A percentile compares a stretch with the other conserved stretches of the same genome.
Evolutionary conservation across 441 rosid species (phyloP).

Genomic region (Populus trichocarpa): DNA sequence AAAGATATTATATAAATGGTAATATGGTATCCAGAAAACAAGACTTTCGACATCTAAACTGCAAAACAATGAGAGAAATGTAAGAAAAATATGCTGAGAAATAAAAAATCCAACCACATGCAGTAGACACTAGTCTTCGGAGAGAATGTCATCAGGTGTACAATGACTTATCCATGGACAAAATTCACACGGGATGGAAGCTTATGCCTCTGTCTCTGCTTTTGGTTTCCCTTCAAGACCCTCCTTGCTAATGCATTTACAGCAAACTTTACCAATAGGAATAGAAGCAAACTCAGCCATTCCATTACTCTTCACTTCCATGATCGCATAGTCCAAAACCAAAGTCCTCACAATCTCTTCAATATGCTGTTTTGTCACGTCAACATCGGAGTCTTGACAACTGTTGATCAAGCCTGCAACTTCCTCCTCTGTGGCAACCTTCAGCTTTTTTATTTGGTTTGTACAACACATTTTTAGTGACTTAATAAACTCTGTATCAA

Average conservation of each 20-base stretch:
- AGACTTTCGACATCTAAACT: background rate
- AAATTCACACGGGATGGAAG: slow-evolving; percentile 73
- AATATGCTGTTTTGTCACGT: slow-evolving; percentile 34
- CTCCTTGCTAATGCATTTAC: slow-evolving; percentile 29
- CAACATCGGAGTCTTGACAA: slow-evolving; percentile 22
- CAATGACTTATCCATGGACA: slow-evolving; percentile 61
- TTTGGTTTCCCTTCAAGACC: slow-evolving; percentile 23
- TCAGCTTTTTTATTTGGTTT: slow-evolving; percentile 25
- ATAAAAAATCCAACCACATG: slow-evolving; percentile 66
- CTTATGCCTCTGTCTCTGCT: slow-evolving; percentile 37
- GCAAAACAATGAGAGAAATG: background rate
- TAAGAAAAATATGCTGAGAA: background rate
- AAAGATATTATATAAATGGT: background rate
- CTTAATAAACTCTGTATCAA: slow-evolving; percentile 42
- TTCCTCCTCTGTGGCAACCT: slow-evolving; percentile 49
- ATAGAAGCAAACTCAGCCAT: slow-evolving; percentile 45
- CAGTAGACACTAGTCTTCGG: slow-evolving; percentile 58
- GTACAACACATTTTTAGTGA: slow-evolving; percentile 36
- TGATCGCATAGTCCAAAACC: slow-evolving; percentile 56
- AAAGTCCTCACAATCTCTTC: slow-evolving; percentile 56
- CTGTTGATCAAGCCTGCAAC: slow-evolving; percentile 27
- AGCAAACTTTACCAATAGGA: slow-evolving; percentile 46
- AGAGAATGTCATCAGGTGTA: slow-evolving; percentile 55
- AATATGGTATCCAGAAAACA: background rate
- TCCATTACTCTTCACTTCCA: slow-evolving; percentile 61